Conservation (phyloP, 768 basidiomycete genomes). For the Butyriboletus loyo region DNA sequence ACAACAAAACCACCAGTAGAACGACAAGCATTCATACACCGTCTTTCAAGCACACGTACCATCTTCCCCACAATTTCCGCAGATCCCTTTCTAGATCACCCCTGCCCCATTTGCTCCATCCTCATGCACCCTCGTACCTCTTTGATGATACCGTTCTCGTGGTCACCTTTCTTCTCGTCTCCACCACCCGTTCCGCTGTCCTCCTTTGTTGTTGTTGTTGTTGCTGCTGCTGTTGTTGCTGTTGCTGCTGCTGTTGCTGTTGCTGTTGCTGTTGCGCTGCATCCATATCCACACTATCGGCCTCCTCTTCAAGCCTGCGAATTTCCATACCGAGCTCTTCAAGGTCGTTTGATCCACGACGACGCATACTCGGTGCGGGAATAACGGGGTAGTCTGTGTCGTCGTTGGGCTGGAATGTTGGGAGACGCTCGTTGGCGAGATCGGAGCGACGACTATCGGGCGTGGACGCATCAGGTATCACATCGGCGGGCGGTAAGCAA, state of each 20-base stretch:
- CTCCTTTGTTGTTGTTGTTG: neutral
- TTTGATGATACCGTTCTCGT: slow-evolving; percentile 54
- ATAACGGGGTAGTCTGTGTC: slow-evolving; percentile 42
- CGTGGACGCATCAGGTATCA: too few relatives aligned
- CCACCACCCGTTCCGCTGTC: slow-evolving; percentile 64
- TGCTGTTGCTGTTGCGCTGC: neutral
- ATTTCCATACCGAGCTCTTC: slow-evolving; percentile 64
- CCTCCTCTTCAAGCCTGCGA: slow-evolving; percentile 57
- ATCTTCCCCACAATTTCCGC: neutral
- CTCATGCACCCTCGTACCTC: slow-evolving; percentile 37
- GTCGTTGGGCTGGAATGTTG: slow-evolving; percentile 44
- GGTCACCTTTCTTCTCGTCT: slow-evolving; percentile 45
- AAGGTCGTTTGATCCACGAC: slow-evolving; percentile 37
- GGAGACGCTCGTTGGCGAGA: slow-evolving; percentile 71
- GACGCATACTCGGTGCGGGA: slow-evolving; percentile 63
- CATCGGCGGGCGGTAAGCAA: neutral
- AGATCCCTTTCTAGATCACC: slow-evolving; percentile 1
- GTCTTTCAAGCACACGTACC: neutral
- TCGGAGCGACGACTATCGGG: slow-evolving; percentile 63
- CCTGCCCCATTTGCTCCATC: neutral
- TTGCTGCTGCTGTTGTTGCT: neutral
- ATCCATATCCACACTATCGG: slow-evolving; percentile 30
- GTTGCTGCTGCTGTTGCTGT: neutral
- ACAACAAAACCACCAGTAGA: neutral
- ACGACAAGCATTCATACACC: neutral